Base-by-base conservation (phyloP, 1,284 basidiomycete species). In the Malassezia sympodialis region DNA sequence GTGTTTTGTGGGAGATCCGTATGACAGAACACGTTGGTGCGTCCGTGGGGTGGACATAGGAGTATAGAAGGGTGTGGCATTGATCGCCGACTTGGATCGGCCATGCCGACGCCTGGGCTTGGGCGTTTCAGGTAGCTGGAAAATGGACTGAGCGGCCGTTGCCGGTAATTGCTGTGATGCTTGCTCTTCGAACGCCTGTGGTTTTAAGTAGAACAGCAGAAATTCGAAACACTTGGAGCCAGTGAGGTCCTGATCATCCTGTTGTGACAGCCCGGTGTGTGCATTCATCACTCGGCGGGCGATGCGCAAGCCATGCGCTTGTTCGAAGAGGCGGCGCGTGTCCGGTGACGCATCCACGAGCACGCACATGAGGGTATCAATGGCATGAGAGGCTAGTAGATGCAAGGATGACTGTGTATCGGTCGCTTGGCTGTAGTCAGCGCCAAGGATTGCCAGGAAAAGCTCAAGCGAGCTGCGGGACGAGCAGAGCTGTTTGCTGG, bases 341-440 rank as follows among this genome's bases (percentile, higher is more conserved):
- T 42, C 35, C 6, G 44, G 7, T 1, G 49, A 32, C 8, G 55
- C 55, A 24, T 57, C 55, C 8, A 57, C 55, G 6, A 57, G 46
- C 1, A 45, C 47, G 40, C 55, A 57, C 55, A 57, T 57, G 10
- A 57, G 55, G 35, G 55, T 57, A 37, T 57, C 55, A 12, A 57
- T 30, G 4, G 55, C 49, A 26, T 57, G 55, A 2, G 55, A 49
- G 1, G 43, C 39, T 8, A 57, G 45, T 5, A 57, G 50, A n/a
- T 32, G 42, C 30, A 57, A 24, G 8, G 55, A 42, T 3, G 49
- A 47, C 10, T 31, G 14, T 12, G 35, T 19, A 8, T 51, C 19
- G 12, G 39, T 19, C 4, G 24, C 11, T 1, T 52, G 39, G 35
- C 27, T 48, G 46, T 57, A 57, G 3, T 46, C 27, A 14, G 50